Evolutionary conservation across 2,329 filamentous ascomycete genomes (phyloP).

Genomic region (Cercospora janseana): DNA sequence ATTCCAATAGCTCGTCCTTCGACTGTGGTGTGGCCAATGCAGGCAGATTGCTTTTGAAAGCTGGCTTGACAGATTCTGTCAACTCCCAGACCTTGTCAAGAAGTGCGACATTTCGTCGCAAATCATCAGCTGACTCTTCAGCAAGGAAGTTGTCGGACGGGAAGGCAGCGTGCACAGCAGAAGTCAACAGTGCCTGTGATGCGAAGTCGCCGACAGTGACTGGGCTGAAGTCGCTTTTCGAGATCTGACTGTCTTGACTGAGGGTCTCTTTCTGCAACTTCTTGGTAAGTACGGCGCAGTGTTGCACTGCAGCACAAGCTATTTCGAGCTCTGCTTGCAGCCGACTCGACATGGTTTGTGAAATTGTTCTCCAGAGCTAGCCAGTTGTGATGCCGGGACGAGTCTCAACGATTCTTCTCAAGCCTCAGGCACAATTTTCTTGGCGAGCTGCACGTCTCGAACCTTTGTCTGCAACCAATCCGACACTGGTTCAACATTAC

Average conservation of each 20-base stretch:
- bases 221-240: constrained; percentile 59
- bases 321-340: constrained; percentile 25
- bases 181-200: constrained; percentile 61
- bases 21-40: constrained; percentile 43
- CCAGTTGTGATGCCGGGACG: background rate
- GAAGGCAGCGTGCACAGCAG: constrained; percentile 54
- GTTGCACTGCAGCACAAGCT: constrained; percentile 26
- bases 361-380: background rate
- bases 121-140: constrained; percentile 57
- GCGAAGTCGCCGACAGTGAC: constrained; percentile 66
- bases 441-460: too few species aligned
- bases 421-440: constrained; percentile 1
- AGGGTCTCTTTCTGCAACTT: constrained; percentile 44
- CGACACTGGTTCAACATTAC: too few species aligned
- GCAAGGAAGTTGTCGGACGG: constrained; percentile 59
- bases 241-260: constrained; percentile 52
- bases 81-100: constrained; percentile 57
- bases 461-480: too few species aligned
- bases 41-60: constrained; percentile 32
- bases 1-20: constrained; percentile 57
- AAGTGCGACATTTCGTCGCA: constrained; percentile 51
- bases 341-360: constrained; percentile 15
- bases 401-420: too few species aligned
- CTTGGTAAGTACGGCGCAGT: constrained; percentile 54
- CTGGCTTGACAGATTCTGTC: constrained; percentile 40